Percentiles rank a stretch among this genome's conserved stretches.
phyloP scores from a whole-genome alignment of 345 rosid genomes.

The Cardamine resedifolia region DNA sequence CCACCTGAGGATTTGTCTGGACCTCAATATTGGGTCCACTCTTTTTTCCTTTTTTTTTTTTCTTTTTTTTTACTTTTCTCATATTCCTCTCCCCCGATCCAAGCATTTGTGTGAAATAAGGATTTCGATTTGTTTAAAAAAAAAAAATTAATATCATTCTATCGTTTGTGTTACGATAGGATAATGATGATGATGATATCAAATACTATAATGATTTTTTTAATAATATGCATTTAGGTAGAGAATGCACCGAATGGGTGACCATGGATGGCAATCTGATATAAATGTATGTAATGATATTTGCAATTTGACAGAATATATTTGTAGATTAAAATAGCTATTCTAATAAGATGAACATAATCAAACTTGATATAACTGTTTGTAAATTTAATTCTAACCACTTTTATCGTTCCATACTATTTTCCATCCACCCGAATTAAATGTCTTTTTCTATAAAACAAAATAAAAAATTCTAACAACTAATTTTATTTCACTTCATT shows the following conservation, averaged over 20 bases:
- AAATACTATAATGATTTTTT: not conserved
- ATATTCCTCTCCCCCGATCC: conserved; percentile 12
- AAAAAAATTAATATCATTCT: not conserved
- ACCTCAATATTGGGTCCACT: conserved; percentile 12
- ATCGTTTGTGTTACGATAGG: conserved; percentile 3
- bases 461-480: not conserved
- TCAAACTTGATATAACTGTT: not conserved
- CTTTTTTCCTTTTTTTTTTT: not conserved
- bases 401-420: not conserved
- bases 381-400: not conserved
- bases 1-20: conserved; percentile 29
- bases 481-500: not conserved
- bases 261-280: not conserved
- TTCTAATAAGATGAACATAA: too few relatives aligned
- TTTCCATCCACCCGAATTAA: not conserved
- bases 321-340: not conserved
- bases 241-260: not conserved
- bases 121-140: conserved; percentile 4
- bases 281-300: not conserved
- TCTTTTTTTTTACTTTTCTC: too few relatives aligned
- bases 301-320: not conserved
- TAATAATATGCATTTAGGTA: not conserved
- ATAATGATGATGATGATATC: not conserved
- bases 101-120: conserved; percentile 7
- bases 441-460: not conserved